phyloP scores from a whole-genome alignment of 1,284 basidiomycete genomes.

The Papiliotrema flavescens region DNA sequence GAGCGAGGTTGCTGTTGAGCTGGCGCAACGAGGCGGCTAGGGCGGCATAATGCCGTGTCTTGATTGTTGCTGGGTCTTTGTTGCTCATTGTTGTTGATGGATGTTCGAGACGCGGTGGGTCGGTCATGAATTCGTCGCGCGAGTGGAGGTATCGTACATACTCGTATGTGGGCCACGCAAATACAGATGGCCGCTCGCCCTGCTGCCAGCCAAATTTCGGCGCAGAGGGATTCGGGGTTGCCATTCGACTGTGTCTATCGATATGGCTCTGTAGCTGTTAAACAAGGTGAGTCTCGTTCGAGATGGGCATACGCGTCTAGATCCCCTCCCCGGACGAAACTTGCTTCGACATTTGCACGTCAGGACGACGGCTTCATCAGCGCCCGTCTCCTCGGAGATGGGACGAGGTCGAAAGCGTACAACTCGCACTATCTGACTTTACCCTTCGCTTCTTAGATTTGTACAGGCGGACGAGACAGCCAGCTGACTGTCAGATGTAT shows the following conservation, averaged over 20 bases:
- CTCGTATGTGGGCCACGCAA: no score
- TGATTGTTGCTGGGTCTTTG: conserved; percentile 9
- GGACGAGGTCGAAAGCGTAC: conserved; percentile 24
- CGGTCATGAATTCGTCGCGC: neutral
- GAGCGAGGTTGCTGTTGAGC: conserved; percentile 37
- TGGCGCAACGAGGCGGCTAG: conserved; percentile 36
- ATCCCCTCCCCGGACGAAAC: conserved; percentile 23
- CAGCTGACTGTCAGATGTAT: neutral
- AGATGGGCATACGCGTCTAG: neutral
- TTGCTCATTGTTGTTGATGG: neutral
- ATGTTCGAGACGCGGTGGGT: neutral
- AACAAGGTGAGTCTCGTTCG: neutral
- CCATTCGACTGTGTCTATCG: neutral
- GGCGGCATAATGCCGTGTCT: conserved; percentile 45
- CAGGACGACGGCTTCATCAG: conserved; percentile 27
- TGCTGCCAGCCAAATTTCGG: neutral
- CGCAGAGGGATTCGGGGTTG: neutral
- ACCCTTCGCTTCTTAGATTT: neutral
- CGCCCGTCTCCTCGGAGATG: conserved; percentile 2
- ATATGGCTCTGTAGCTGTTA: no score
- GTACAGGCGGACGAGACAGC: neutral
- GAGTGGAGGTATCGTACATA: neutral
- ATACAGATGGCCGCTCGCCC: neutral
- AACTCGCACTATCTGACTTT: conserved; percentile 32
- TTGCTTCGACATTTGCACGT: conserved; percentile 38